Base-by-base conservation (phyloP, 1,284 basidiomycete genomes). In the Apiotrichum brassicae region DNA sequence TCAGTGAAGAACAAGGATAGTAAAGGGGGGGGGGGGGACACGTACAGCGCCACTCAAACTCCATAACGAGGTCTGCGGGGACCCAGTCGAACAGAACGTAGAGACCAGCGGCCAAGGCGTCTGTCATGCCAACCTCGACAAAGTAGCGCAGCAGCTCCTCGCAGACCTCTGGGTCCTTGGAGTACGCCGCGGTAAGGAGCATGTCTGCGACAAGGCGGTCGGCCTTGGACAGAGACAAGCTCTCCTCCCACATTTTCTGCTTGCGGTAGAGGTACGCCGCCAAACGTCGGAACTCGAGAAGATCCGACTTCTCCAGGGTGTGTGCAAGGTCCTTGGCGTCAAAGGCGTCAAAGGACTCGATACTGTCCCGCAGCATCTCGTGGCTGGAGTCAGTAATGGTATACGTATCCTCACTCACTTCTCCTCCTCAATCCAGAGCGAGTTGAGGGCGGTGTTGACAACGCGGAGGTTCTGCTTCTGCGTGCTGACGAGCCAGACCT, bases 271-370 rank as follows among this genome's bases (percentile, higher is more conserved):
- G 76, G 68, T 97, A 87, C 28, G 93, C 91, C 19, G 95, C 93
- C 24, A 98, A 78, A 56, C 93, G 78, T 42, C 95, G 81, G 82
- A 98, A 98, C 72, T 98, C 95, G 33, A 99, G 79, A 37, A 98
- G 79, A 52, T 88, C 87, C 69, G 97, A 93, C 61, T 82, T 83
- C 75, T 97, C 89, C 51, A 99, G 75, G 41, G 87, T 81, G 62
- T 82, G 81, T 3, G 95, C 94, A 25, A 99, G 82, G 41, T 78
- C 81, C 58, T 93, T 83, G 56, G 89, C 89, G 75, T 98, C 90
- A 78, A 97, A 98, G 76, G 95, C 97, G 75, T 97, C 92, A 66
- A 94, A 93, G 70, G 89, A 91, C 74, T 97, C 93, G 57, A 98
- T 91, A 20, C 88, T 92, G 67, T 91, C 91, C 13, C 95, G 84